Evolutionary conservation across 768 basidiomycete species (phyloP), one percentile per base, ranked within the genome.

Genomic region (Serendipita sp.): DNA sequence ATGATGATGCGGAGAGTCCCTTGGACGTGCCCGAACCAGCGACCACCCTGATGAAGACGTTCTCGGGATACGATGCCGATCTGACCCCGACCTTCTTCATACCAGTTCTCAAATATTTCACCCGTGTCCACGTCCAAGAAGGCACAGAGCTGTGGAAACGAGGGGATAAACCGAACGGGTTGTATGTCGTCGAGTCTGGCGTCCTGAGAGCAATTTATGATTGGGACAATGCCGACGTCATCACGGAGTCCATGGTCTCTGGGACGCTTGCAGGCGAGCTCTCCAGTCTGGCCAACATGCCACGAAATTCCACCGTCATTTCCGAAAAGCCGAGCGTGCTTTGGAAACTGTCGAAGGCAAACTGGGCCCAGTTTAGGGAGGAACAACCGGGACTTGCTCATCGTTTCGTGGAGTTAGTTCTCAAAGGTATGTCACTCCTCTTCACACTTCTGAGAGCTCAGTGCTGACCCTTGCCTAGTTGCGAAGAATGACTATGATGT

Each of bases 191-290:
- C 66, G 86, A 96, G 67, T 80, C 84, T 0, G 95, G 95, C 5
- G 81, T 91, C 33, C 76, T 99, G 33, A 78, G 88, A 9, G 95
- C 94, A 0, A 79, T 79, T 20, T 98, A 97, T 73, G 72, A 76
- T 48, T 94, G 82, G 2, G 82, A 82, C 56, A 81, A 87, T 66
- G 74, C 81, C 3, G 79, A 81, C 26, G 71, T 73, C 3, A 82
- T 91, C 56, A 85, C 88, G 68, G 92, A 95, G 74, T 89, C 87
- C 1, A 95, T 95, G 92, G 90, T 94, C 0, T 83, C 90, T 2
- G 94, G 93, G 2, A 91, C 92, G 0, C 75, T 97, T 2, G 90
- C 94, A 9, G 95, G 95, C 0, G 95, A 97, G 72, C 72, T 99
- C 61, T 85, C 90, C 0, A 88, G 87, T 41, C 74, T 99, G 13